A percentile compares a stretch with the other conserved stretches of the same genome.
Conservation (phyloP, 2,329 filamentous ascomycete species). For the Allantophomopsis lycopodina region DNA sequence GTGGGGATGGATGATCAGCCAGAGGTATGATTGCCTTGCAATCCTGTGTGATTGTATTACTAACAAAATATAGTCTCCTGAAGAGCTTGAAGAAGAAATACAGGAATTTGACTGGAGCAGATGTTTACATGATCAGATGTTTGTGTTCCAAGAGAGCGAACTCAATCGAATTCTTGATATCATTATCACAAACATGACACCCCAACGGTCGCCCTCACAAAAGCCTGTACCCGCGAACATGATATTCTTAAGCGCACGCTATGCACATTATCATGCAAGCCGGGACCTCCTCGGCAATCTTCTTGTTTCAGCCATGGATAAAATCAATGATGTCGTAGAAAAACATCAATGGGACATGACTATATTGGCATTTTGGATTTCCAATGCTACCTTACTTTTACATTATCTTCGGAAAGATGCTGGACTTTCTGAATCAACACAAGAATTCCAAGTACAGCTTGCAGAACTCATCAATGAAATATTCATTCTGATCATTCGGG, state of each 20-base stretch:
- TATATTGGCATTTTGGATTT: conserved; percentile 96
- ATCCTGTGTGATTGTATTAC: conserved; percentile 1
- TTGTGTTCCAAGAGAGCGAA: conserved; percentile 94
- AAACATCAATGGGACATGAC: conserved; percentile 98
- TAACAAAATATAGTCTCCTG: conserved; percentile 38
- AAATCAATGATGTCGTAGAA: conserved; percentile 96
- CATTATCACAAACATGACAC: conserved; percentile 95
- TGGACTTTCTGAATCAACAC: conserved; percentile 66
- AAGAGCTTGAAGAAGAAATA: conserved; percentile 75
- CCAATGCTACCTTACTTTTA: conserved; percentile 85
- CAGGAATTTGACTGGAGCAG: conserved; percentile 94
- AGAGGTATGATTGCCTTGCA: conserved; percentile 43
- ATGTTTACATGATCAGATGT: conserved; percentile 97
- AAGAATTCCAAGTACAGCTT: conserved; percentile 83
- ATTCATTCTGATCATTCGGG: conserved; percentile 91
- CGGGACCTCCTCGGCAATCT: conserved; percentile 70
- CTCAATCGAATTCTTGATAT: conserved; percentile 86
- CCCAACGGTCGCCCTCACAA: conserved; percentile 87
- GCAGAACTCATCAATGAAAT: conserved; percentile 96
- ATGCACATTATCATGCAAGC: conserved; percentile 92
- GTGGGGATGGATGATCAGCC: conserved; percentile 91
- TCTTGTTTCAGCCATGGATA: conserved; percentile 78
- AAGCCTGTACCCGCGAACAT: conserved; percentile 97
- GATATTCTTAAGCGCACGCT: conserved; percentile 86
- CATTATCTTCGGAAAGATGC: conserved; percentile 95